Evolutionary conservation across 257 asterid genomes (phyloP).

Genomic region (Solanum etuberosum): DNA sequence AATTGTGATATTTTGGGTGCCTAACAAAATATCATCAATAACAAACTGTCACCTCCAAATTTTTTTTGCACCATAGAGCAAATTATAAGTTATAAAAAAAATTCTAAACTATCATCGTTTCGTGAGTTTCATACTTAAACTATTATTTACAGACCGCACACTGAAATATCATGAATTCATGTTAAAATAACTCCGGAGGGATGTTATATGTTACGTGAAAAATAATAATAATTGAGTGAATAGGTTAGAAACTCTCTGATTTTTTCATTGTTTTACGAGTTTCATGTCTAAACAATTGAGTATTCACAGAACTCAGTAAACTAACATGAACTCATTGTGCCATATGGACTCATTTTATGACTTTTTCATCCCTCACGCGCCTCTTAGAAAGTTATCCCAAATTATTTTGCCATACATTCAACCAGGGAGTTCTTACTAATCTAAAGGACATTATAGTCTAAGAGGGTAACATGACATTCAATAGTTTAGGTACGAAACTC

Average conservation of each 20-base stretch:
- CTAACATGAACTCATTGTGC: not conserved
- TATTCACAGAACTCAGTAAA: not conserved
- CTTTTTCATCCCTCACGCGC: not conserved
- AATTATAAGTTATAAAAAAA: not conserved
- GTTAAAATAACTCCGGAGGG: not conserved
- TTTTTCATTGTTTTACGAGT: not conserved
- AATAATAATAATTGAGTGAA: not conserved
- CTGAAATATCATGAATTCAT: not conserved
- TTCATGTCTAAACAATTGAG: not conserved
- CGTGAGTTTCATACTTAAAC: not conserved
- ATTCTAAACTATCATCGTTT: not conserved
- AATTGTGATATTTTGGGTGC: not conserved
- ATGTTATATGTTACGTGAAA: not conserved
- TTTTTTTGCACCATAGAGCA: not conserved
- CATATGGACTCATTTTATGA: not conserved
- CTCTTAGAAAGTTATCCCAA: not conserved
- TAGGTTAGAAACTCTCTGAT: not conserved
- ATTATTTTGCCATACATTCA: too few relatives aligned
- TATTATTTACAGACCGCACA: rapidly evolving
- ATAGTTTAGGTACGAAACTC: not conserved
- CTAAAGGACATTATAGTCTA: not conserved
- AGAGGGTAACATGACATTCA: not conserved
- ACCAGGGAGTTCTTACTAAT: not conserved
- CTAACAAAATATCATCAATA: not conserved
- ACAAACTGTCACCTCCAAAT: not conserved